Conservation (phyloP, 306 rosid genomes). For the Casuarina equisetifolia region DNA sequence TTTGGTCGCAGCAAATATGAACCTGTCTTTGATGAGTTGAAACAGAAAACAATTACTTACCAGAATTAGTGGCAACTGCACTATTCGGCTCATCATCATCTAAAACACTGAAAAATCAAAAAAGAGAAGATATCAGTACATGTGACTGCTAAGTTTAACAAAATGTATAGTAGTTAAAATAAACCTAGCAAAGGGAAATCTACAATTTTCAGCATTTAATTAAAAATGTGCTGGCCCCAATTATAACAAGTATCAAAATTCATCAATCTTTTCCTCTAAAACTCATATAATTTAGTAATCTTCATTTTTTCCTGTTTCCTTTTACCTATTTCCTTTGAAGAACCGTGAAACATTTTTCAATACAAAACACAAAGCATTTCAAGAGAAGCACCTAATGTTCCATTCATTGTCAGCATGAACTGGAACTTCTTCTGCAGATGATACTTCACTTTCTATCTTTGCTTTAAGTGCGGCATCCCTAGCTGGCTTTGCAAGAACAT, state of each 20-base stretch:
- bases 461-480: slow-evolving; percentile 92
- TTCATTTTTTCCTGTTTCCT: not conserved
- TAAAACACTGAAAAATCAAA: slow-evolving; percentile 59
- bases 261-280: not conserved
- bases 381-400: slow-evolving; percentile 75
- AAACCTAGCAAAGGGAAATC: not conserved
- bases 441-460: slow-evolving; percentile 70
- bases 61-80: slow-evolving; percentile 45
- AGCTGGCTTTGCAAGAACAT: slow-evolving; percentile 64
- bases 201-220: not conserved
- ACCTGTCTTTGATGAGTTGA: slow-evolving; percentile 3
- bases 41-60: slow-evolving; percentile 38
- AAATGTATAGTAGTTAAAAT: not conserved
- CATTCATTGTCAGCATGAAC: slow-evolving; percentile 90
- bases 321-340: not conserved
- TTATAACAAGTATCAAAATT: not conserved
- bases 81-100: slow-evolving; percentile 54
- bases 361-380: not conserved
- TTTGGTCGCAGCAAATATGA: not conserved
- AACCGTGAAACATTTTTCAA: not conserved
- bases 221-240: not conserved
- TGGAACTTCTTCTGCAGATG: slow-evolving; percentile 54
- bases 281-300: not conserved
- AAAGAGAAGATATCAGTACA: slow-evolving; percentile 20
- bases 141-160: slow-evolving; percentile 13